Percentiles rank a stretch among this genome's conserved stretches.
Conservation (phyloP, 495 filamentous ascomycete species). For the Neurospora intermedia region DNA sequence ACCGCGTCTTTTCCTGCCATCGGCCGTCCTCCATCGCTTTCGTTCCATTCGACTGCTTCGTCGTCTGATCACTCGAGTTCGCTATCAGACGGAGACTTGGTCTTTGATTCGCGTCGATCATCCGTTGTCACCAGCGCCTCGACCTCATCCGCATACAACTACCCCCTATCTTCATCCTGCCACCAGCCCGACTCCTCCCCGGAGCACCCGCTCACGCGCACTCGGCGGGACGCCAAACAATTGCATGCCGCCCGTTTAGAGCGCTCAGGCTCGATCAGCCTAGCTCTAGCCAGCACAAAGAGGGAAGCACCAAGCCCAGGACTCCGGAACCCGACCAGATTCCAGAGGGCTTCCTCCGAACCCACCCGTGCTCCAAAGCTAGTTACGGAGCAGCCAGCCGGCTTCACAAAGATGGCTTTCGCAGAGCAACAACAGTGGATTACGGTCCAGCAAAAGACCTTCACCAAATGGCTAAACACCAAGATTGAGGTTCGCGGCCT, state of each 20-base stretch:
- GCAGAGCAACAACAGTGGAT: slow-evolving; percentile 80
- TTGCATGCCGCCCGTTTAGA: slow-evolving; percentile 23
- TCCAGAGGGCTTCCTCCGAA: slow-evolving; percentile 19
- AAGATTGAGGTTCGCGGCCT: slow-evolving; percentile 71
- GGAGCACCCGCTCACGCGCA: slow-evolving; percentile 11
- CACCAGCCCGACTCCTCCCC: background rate
- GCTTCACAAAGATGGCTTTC: slow-evolving; percentile 38
- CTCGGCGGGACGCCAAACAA: slow-evolving; percentile 23
- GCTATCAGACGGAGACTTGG: slow-evolving; percentile 10
- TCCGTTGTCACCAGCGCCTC: slow-evolving; percentile 20
- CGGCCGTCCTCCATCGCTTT: slow-evolving; percentile 18
- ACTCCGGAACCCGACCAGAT: slow-evolving; percentile 14
- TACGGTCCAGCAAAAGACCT: slow-evolving; percentile 97
- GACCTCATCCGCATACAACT: background rate
- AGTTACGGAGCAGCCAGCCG: slow-evolving; percentile 1
- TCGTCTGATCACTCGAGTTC: slow-evolving; percentile 11
- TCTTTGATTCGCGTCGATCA: slow-evolving; percentile 19
- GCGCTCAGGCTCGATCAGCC: slow-evolving; percentile 23
- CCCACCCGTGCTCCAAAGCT: slow-evolving; percentile 14
- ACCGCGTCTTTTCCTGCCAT: background rate
- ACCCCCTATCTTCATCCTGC: slow-evolving; percentile 1
- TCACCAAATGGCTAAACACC: slow-evolving; percentile 98
- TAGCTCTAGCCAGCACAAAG: slow-evolving; percentile 16
- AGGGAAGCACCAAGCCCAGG: slow-evolving; percentile 5
- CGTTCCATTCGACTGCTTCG: slow-evolving; percentile 15